These are phyloP conservation scores for Melampsora abietis-canadensis DNA, from an alignment of 1,284 basidiomycete genomes.

Conservation along the genomic window DNA sequence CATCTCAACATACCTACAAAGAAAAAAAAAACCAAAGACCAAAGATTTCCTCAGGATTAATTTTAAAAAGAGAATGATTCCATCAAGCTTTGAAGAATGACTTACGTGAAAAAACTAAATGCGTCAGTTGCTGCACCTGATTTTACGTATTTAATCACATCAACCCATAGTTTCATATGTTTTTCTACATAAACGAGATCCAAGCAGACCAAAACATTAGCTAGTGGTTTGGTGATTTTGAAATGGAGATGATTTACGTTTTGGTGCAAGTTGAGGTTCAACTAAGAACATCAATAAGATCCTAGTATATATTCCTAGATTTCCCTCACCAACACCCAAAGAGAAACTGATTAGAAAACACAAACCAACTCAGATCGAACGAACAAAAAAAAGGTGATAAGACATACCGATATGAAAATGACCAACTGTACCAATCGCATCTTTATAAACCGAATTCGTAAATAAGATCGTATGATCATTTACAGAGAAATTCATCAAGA, in stretches of 20 bases:
- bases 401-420: constrained; percentile 30
- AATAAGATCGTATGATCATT: constrained; percentile 27
- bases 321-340: background rate
- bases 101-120: background rate
- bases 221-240: too few species aligned
- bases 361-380: too few species aligned
- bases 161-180: background rate
- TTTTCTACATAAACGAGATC: too few species aligned
- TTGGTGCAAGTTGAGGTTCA: constrained; percentile 17
- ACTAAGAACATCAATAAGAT: constrained; percentile 38
- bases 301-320: constrained; percentile 29
- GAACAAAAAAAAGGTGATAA: too few species aligned
- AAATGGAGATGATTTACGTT: background rate
- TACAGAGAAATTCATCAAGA: constrained; percentile 13
- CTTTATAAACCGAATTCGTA: constrained; percentile 32
- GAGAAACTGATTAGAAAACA: background rate
- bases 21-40: too few species aligned
- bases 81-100: too few species aligned
- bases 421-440: constrained; percentile 25
- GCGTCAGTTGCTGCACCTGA: background rate
- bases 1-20: background rate
- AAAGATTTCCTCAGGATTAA: too few species aligned
- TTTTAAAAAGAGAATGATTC: too few species aligned
- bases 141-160: background rate
- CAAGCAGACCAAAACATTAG: too few species aligned